phyloP scores from a whole-genome alignment of 2,329 filamentous ascomycete species.

The Aspergillus sp. region DNA sequence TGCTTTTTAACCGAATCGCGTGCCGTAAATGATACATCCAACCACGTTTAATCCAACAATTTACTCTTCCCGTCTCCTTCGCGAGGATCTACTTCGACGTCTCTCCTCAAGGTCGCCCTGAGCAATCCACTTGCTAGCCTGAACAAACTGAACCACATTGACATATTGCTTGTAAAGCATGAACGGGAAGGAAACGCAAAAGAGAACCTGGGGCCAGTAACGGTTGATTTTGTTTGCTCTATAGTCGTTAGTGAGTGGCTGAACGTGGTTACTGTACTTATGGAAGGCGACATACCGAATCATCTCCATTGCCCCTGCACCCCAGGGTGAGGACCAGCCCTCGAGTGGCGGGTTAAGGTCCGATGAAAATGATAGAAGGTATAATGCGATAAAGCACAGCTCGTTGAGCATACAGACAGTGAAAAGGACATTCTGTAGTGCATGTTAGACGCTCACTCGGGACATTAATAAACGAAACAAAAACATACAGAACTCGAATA shows the following conservation, averaged over 20 bases:
- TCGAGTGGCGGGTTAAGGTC: conserved; percentile 65
- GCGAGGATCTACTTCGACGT: background rate
- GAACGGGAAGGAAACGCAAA: conserved; percentile 74
- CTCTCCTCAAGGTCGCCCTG: conserved; percentile 70
- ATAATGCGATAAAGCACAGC: conserved; percentile 95
- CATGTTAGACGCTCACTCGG: background rate
- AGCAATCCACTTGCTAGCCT: conserved; percentile 86
- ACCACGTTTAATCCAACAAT: background rate
- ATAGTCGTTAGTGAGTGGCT: background rate
- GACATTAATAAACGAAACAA: background rate
- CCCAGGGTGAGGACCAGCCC: conserved; percentile 66
- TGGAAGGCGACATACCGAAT: conserved; percentile 49
- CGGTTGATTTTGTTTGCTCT: conserved; percentile 88
- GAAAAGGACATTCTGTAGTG: conserved; percentile 77
- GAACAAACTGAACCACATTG: conserved; percentile 90
- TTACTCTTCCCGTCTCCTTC: background rate
- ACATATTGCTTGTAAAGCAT: conserved; percentile 92
- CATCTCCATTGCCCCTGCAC: conserved; percentile 88
- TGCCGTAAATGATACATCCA: too few species aligned
- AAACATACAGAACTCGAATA: background rate
- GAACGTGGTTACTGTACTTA: too few species aligned
- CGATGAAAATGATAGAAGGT: conserved; percentile 93
- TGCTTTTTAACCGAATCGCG: too few species aligned
- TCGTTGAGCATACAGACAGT: conserved; percentile 88
- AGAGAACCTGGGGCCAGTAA: conserved; percentile 74